These are phyloP conservation scores for Tardiomyces digboiensis DNA, from an alignment of 1,139 yeast genomes.

Conservation along the genomic window DNA sequence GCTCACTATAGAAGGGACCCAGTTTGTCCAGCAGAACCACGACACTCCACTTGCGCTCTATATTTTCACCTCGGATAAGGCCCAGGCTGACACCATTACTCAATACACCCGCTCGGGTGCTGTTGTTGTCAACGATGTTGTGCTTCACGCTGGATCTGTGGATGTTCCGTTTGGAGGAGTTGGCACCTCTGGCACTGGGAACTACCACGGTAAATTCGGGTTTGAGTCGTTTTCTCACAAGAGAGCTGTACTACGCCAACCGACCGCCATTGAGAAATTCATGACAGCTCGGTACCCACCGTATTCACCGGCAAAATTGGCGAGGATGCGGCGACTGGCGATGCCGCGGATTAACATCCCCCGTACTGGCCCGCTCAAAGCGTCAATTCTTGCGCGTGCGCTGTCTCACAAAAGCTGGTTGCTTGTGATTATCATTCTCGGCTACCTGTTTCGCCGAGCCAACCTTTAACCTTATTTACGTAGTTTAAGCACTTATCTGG, in stretches of 20 bases:
- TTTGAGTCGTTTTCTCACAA: conserved; percentile 69
- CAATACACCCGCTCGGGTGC: conserved; percentile 65
- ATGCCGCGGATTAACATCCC: conserved; percentile 9
- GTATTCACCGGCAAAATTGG: conserved; percentile 31
- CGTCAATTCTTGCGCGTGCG: background rate
- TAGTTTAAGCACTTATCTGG: too few relatives aligned
- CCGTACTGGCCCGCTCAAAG: conserved; percentile 11
- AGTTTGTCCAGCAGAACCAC: conserved; percentile 39
- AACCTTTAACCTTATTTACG: too few relatives aligned
- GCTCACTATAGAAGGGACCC: conserved; percentile 38
- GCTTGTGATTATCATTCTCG: background rate
- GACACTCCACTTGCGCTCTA: conserved; percentile 87
- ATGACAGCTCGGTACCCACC: conserved; percentile 67
- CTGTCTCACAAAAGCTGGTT: background rate
- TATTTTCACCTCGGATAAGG: conserved; percentile 49
- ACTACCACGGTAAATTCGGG: conserved; percentile 70
- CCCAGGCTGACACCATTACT: conserved; percentile 44
- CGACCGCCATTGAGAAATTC: conserved; percentile 53
- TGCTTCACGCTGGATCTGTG: conserved; percentile 63
- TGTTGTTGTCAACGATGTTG: conserved; percentile 57
- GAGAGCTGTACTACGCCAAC: conserved; percentile 61
- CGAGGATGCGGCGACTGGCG: conserved; percentile 24
- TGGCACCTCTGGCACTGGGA: conserved; percentile 66
- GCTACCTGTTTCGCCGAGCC: background rate
- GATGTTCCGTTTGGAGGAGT: conserved; percentile 89